These are phyloP conservation scores for Ophiostoma australiae DNA, from an alignment of 2,329 filamentous ascomycete genomes.

Conservation along the genomic window DNA sequence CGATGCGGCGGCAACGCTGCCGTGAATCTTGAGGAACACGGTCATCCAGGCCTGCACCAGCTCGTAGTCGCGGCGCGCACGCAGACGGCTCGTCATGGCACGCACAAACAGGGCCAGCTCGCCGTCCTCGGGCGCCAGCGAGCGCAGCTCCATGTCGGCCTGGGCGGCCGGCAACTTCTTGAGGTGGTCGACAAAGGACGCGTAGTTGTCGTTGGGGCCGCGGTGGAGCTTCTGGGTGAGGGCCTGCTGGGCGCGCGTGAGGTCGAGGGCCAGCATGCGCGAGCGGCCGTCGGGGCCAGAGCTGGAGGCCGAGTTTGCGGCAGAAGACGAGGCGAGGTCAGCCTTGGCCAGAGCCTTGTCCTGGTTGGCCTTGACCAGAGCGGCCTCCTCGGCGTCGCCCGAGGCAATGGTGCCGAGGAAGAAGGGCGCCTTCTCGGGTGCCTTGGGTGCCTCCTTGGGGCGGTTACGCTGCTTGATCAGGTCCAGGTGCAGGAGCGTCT, in stretches of 20 bases:
- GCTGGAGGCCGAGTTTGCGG: not conserved
- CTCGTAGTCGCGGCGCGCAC: constrained; percentile 76
- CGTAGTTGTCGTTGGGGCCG: constrained; percentile 25
- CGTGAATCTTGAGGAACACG: constrained; percentile 78
- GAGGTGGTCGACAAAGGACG: constrained; percentile 69
- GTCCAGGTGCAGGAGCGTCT: constrained; percentile 88
- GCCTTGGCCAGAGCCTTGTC: constrained; percentile 25
- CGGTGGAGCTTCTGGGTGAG: constrained; percentile 55
- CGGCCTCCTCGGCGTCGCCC: constrained; percentile 23
- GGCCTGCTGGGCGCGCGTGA: constrained; percentile 50
- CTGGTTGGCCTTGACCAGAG: constrained; percentile 4
- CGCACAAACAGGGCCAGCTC: constrained; percentile 76
- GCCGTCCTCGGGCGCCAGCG: constrained; percentile 52
- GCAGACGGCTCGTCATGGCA: constrained; percentile 69
- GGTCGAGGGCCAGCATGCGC: constrained; percentile 64
- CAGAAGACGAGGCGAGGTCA: not conserved
- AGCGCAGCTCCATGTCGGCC: constrained; percentile 86
- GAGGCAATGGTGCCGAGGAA: constrained; percentile 29
- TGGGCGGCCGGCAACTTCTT: constrained; percentile 77
- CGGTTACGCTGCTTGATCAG: constrained; percentile 91
- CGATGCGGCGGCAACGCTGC: constrained; percentile 14
- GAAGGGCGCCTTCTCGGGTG: constrained; percentile 79
- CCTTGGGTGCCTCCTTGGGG: constrained; percentile 84
- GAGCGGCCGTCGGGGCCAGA: constrained; percentile 41
- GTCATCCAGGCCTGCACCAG: constrained; percentile 96